Conservation (phyloP, 331 rosid species). For the Spiraea crenata region DNA sequence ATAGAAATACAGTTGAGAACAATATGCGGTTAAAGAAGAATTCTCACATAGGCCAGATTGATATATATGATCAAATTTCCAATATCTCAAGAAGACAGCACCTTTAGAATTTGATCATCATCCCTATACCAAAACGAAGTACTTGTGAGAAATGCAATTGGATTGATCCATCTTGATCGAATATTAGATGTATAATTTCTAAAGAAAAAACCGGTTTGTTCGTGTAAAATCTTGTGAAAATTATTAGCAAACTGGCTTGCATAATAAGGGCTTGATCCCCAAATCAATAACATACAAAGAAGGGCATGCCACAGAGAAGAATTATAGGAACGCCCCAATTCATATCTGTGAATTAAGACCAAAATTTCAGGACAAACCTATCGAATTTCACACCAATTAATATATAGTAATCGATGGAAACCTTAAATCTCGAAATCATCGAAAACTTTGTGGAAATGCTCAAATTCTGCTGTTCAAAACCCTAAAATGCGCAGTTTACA, state of each 20-base stretch:
- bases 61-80: too few species aligned
- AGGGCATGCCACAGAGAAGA: not conserved
- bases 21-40: too few species aligned
- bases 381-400: not conserved
- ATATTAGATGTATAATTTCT: too few species aligned
- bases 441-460: slow-evolving; percentile 32
- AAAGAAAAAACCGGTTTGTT: too few species aligned
- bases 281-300: not conserved
- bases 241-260: too few species aligned
- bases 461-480: slow-evolving; percentile 40
- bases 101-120: too few species aligned
- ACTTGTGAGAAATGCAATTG: too few species aligned
- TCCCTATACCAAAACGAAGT: too few species aligned
- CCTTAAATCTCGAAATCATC: slow-evolving; percentile 32
- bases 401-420: not conserved
- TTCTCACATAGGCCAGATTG: too few species aligned
- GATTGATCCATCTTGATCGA: too few species aligned
- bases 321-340: not conserved
- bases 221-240: too few species aligned
- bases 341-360: not conserved
- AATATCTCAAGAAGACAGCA: too few species aligned
- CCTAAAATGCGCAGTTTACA: slow-evolving; percentile 24
- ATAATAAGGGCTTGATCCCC: not conserved
- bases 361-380: not conserved
- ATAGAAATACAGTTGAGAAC: not conserved